A percentile compares a stretch with the other conserved stretches of the same genome.
Evolutionary conservation across 306 rosid genomes (phyloP).

Genomic region (Lathyrus sativus): DNA sequence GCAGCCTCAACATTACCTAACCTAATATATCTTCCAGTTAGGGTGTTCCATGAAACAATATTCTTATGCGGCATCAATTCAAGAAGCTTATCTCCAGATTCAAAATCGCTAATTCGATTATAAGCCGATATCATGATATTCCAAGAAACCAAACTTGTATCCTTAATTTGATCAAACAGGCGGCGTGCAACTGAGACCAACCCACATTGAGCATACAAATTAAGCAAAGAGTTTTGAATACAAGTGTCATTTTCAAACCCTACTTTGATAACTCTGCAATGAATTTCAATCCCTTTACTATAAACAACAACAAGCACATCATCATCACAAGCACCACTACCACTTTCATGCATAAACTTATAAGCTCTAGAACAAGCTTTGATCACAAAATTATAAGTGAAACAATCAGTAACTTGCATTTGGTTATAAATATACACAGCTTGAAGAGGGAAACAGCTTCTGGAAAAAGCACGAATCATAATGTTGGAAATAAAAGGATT

Average conservation of each 20-base stretch:
- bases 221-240: constrained; percentile 59
- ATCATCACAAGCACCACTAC: constrained; percentile 1
- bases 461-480: constrained; percentile 72
- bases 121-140: constrained; percentile 69
- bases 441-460: constrained; percentile 50
- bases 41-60: constrained; percentile 69
- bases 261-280: constrained; percentile 49
- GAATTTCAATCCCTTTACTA: constrained; percentile 67
- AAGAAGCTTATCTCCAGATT: constrained; percentile 53
- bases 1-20: constrained; percentile 54
- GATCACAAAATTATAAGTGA: constrained; percentile 60
- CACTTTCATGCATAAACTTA: constrained; percentile 40
- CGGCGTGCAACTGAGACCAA: constrained; percentile 19
- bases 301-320: constrained; percentile 20
- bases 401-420: constrained; percentile 43
- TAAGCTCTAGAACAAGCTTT: constrained; percentile 64
- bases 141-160: constrained; percentile 58
- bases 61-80: constrained; percentile 58
- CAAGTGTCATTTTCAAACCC: constrained; percentile 51
- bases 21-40: constrained; percentile 47
- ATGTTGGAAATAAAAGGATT: constrained; percentile 54
- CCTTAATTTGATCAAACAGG: constrained; percentile 60
- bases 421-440: constrained; percentile 52
- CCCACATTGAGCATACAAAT: constrained; percentile 53
- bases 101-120: constrained; percentile 48